Base-by-base conservation (phyloP, 2,329 filamentous ascomycete species). In the Coniochaeta sp. region DNA sequence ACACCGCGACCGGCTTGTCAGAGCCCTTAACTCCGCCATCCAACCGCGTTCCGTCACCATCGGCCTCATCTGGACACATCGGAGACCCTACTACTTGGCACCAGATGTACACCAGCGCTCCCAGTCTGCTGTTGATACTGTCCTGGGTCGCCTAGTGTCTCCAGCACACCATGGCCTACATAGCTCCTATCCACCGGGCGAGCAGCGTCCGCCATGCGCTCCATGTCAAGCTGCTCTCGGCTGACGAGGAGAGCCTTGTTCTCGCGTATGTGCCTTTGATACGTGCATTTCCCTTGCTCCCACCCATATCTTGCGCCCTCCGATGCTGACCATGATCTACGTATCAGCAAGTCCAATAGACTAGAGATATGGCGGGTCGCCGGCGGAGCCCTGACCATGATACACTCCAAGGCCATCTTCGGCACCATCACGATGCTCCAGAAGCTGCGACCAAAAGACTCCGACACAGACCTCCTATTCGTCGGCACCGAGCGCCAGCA, bases 171-270 rank as follows among this genome's bases (percentile, higher is more conserved):
- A 99, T 99, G 95, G 90, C 95, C 58, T 99, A 98, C 74, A 80
- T 99, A 69, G 92, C 91, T 63, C 93, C 95, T 42, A 95, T 99
- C 60, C 95, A 99, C 74, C 84, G 88, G 68, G 89, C 95, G 26
- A 97, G 91, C 73, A 96, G 91, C 77, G 87, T 97, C 64, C 87
- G 93, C 59, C 90, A 96, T 82, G 93, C 93, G 16, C 74, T 98
- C 65, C 90, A 89, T 70, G 82, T 93, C 62, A 87, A 86, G 67
- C 88, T 98, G 67, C 79, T 96, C 58, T 82, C 84, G 50, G 77
- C 85, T 4, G 85, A 90, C 57, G 85, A 92, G 62, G 89, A 96
- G 68, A 92, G 90, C 67, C 79, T 99, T 63, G 86, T 97, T 58
- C 81, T 97, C 69, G 91, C 92, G 93, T 97, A 82, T 76, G 91